These are phyloP conservation scores for Pseudogymnoascus sp. DNA, from an alignment of 2,329 filamentous ascomycete species.

Conservation along the genomic window DNA sequence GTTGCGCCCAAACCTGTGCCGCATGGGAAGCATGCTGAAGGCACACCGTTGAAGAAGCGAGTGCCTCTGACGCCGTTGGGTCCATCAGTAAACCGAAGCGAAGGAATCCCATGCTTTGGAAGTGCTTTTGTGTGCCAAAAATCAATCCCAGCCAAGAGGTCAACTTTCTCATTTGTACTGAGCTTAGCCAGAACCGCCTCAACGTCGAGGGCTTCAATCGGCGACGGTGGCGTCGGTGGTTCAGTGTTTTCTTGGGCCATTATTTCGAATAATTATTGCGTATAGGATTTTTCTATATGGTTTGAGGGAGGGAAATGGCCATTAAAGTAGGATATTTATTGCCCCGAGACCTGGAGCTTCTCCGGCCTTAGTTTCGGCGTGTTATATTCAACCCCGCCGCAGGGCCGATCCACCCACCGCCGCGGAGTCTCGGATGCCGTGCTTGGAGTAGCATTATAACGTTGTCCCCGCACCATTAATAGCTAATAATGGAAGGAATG, in stretches of 20 bases:
- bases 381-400: neutral
- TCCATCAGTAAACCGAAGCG: constrained; percentile 26
- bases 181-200: constrained; percentile 45
- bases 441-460: neutral
- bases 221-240: constrained; percentile 13
- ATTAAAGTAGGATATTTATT: neutral
- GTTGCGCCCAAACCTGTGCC: constrained; percentile 48
- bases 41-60: constrained; percentile 30
- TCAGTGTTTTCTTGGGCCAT: constrained; percentile 10
- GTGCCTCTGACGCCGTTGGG: constrained; percentile 28
- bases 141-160: constrained; percentile 35
- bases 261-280: neutral
- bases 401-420: neutral
- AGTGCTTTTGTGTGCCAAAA: constrained; percentile 26
- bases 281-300: neutral
- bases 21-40: constrained; percentile 36
- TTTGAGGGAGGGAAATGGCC: neutral
- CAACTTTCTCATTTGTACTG: constrained; percentile 42
- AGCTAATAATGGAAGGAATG: constrained; percentile 1
- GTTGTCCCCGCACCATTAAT: neutral
- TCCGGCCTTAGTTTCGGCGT: constrained; percentile 5
- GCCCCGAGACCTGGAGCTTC: neutral
- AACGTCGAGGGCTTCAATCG: constrained; percentile 34
- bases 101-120: constrained; percentile 22
- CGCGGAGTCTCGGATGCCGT: neutral